Percentiles rank a stretch among this genome's conserved stretches.
Evolutionary conservation across 1,284 basidiomycete genomes (phyloP).

Genomic region (Coniophora puteana): DNA sequence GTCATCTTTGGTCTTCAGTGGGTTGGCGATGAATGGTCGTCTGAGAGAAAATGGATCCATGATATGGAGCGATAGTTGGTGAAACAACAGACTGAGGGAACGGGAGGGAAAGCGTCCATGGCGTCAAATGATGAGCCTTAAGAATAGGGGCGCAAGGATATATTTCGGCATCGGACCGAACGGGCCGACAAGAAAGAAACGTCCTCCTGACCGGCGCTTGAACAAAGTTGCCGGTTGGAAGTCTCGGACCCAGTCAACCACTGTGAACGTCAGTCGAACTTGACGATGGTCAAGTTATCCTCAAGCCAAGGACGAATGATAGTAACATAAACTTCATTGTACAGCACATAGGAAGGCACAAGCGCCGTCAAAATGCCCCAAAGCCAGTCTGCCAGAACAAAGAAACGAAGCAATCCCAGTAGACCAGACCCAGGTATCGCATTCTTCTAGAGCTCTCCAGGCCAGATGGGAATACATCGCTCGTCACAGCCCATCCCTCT

Average conservation of each 20-base stretch:
- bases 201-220: background rate
- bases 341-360: background rate
- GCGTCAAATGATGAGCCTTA: background rate
- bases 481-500: background rate
- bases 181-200: background rate
- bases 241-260: too few species aligned
- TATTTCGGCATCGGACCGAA: background rate
- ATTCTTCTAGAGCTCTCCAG: background rate
- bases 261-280: background rate
- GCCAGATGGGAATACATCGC: background rate
- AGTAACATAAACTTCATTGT: background rate
- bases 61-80: background rate
- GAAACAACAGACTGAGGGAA: background rate
- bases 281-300: background rate
- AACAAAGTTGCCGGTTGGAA: too few species aligned
- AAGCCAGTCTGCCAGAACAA: background rate
- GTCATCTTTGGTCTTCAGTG: constrained; percentile 55
- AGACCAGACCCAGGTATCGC: background rate
- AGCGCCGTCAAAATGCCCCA: background rate
- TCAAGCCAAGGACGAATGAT: background rate
- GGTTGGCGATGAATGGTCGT: constrained; percentile 52
- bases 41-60: constrained; percentile 23
- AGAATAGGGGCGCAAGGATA: background rate
- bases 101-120: background rate
- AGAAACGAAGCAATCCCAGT: background rate